Evolutionary conservation across 2,329 filamentous ascomycete genomes (phyloP), one percentile per base, ranked within the genome.

Genomic region (Exophiala bonariae): DNA sequence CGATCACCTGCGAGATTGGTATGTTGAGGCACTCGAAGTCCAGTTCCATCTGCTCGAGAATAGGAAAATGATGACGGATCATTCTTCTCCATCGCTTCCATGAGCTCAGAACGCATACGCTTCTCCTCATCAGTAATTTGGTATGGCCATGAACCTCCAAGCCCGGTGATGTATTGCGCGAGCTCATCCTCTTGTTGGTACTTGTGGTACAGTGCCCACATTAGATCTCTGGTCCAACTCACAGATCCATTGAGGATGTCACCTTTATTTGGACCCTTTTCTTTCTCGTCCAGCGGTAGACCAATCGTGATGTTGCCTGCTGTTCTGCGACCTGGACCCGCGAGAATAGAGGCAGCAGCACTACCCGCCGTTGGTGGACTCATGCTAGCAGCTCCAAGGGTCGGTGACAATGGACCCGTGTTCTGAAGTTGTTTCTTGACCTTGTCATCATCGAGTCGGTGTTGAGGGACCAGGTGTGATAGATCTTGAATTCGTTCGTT

Each of bases 221-320:
- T 96, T 42, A 99, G 77, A 71, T 99, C 93, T 54, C 92, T 83
- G 52, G 89, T 96, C 93, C 93, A 99, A 70, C 89, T 90, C 44
- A 97, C 93, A 26, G 92, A 88, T 22, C 93, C 92, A 63, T 97
- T 97, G 60, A 99, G 84, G 50, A 99, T 97, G 61, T 99, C 93
- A 39, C 93, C 93, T 73, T 99, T 99, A 76, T 97, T 97, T 4
- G 93, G 93, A 1, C 93, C 93, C 66, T 97, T 97, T 72, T 99
- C 93, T 67, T 97, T 97, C 59, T 97, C 93, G 61, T 99, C 93
- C 28, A 95, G 80, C 0, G 93, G 92, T 22, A 97, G 79, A 11
- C 91, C 90, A 56, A 92, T 92, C 4, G 90, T 96, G 61, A 96
- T 96, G 64, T 87, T 95, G 30, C 87, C 87, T 5, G 83, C 77